Evolutionary conservation across 2,329 filamentous ascomycete genomes (phyloP), one percentile per base, ranked within the genome.

Genomic region (Microascus cirrosus): DNA sequence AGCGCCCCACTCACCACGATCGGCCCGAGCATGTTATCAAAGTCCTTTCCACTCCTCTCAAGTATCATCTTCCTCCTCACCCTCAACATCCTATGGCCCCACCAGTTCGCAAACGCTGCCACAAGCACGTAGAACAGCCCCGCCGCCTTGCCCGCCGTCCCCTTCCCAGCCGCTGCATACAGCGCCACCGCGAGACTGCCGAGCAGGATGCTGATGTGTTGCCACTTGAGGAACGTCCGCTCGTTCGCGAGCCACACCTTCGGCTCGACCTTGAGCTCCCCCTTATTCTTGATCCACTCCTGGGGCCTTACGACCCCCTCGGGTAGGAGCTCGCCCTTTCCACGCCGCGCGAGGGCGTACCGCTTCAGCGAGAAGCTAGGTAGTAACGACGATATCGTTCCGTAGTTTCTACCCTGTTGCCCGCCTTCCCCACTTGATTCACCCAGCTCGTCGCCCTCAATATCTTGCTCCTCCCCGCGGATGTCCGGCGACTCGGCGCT

Each of bases 201-300:
- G 25, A 99, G 84, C 15, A 99, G 79, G 54, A 99, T 84, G 61
- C 85, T 87, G 66, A 99, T 91, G 70, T 97, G 92, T 76, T 97
- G 90, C 94, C 94, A 99, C 72, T 96, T 97, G 71, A 99, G 86
- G 69, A 96, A 99, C 0, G 94, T 99, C 61, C 94, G 87, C 74
- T 99, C 93, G 72, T 99, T 99, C 58, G 94, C 94, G 59, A 99
- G 85, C 93, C 94, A 99, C 34, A 99, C 93, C 73, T 99, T 99
- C 61, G 90, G 91, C 74, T 99, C 94, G 59, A 99, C 90, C 68
- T 91, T 88, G 62, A 97, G 81, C 39, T 91, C 89, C 2, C 94
- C 93, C 36, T 87, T 82, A 72, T 99, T 95, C 76, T 99, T 99
- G 77, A 99, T 89, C 85, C 93, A 95, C 63, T 84, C 80, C 10